Evolutionary conservation across 2,329 filamentous ascomycete genomes (phyloP), one percentile per base, ranked within the genome.

Genomic region (Zopfia rhizophila): DNA sequence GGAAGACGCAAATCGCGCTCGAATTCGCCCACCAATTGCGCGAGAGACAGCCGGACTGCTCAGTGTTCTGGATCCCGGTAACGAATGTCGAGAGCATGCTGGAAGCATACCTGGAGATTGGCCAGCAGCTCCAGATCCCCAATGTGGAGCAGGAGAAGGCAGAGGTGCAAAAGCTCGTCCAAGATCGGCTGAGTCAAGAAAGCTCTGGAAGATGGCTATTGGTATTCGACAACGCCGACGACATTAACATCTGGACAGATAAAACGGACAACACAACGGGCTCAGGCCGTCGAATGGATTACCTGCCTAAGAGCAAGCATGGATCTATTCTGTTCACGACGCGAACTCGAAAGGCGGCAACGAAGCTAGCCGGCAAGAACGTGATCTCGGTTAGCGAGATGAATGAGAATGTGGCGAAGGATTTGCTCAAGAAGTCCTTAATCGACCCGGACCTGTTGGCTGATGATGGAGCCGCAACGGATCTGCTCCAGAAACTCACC

Each of bases 1-100:
- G 66, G 31, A 71, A 71, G 53, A 69, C 67, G 28, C 58, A 67
- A 38, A 30, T 69, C 3, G 66, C 55, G 18, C 51, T 71, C 23
- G 48, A 61, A 28, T 68, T 69, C 41, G 60, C 57, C 7, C 67
- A 68, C 37, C 41, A 0, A 7, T 50, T 65, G 0, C 54, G 53
- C 21, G 39, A 66, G 29, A 49, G 18, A 5, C 19, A 27, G 38
- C 45, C 41, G 13, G 55, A 49, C 1, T 49, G 38, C 31, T 60
- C 56, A 1, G 48, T 63, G 33, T 63, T 61, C 41, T 63, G 51
- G 60, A 14, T 63, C 32, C 37, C 56, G 38, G 60, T 52, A 21
- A 25, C 50, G 8, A 61, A 51, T 18, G 56, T 58, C 31, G 56
- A 58, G 47, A 56, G 48, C 43, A 58, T 54, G 13, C 46, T 61